phyloP scores from a whole-genome alignment of 2,329 filamentous ascomycete species.

The Celoporthe dispersa region DNA sequence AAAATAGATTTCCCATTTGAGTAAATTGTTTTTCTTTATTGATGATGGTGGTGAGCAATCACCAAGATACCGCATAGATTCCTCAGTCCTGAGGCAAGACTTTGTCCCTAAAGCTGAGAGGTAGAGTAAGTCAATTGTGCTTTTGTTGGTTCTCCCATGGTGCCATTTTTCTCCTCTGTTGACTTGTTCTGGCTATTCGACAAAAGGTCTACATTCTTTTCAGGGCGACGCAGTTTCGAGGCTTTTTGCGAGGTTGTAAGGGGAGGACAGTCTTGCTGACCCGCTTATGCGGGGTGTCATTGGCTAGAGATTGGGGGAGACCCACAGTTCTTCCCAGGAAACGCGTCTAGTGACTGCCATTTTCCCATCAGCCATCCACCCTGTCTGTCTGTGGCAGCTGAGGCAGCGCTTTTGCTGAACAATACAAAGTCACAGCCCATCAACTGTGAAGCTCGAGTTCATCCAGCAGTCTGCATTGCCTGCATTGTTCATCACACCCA shows the following conservation, averaged over 20 bases:
- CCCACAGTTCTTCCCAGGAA: slow-evolving; percentile 6
- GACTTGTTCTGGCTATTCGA: background rate
- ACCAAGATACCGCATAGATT: background rate
- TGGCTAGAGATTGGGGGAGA: background rate
- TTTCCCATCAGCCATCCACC: slow-evolving; percentile 7
- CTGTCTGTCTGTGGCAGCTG: slow-evolving; percentile 7
- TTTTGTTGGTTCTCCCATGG: background rate
- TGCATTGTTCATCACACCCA: slow-evolving; percentile 2
- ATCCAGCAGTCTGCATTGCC: slow-evolving; percentile 1
- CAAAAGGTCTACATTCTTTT: background rate
- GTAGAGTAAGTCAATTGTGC: background rate
- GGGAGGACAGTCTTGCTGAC: background rate
- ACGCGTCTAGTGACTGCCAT: slow-evolving; percentile 10
- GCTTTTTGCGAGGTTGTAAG: background rate
- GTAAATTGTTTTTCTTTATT: slow-evolving; percentile 29
- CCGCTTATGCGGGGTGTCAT: slow-evolving; percentile 1
- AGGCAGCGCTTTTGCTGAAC: slow-evolving; percentile 5
- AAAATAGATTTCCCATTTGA: slow-evolving; percentile 30
- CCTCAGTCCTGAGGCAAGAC: background rate
- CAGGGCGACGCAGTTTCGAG: background rate
- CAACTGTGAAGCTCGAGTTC: background rate
- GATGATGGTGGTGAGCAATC: slow-evolving; percentile 12
- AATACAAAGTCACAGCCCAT: slow-evolving; percentile 4
- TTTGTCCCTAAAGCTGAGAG: background rate
- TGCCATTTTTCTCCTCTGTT: background rate